Evolutionary conservation across 2,329 filamentous ascomycete species (phyloP).

Genomic region (Fusarium austroafricanum): DNA sequence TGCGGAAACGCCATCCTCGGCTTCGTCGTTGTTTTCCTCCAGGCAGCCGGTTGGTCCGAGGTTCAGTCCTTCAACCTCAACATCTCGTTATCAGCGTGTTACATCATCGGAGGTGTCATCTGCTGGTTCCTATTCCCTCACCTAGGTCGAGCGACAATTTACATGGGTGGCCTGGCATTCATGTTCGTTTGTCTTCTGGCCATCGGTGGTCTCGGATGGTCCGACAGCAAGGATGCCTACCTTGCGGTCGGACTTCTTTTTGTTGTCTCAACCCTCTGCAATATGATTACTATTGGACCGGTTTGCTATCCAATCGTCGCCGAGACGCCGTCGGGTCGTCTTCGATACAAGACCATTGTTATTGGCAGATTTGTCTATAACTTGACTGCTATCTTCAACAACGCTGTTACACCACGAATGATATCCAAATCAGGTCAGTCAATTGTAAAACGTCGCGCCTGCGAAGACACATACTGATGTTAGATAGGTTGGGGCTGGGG

Average conservation of each 20-base stretch:
- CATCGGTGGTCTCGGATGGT: constrained; percentile 28
- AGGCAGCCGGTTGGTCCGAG: constrained; percentile 53
- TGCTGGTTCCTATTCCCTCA: constrained; percentile 56
- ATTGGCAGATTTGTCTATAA: constrained; percentile 58
- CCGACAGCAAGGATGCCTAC: constrained; percentile 1
- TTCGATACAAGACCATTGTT: constrained; percentile 59
- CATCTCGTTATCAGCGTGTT: constrained; percentile 55
- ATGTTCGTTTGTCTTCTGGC: constrained; percentile 53
- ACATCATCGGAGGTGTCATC: constrained; percentile 54
- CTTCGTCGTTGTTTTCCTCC: constrained; percentile 53
- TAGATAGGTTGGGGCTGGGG: too few species aligned
- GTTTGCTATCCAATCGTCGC: constrained; percentile 55
- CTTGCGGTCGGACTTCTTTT: constrained; percentile 42
- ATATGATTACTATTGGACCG: constrained; percentile 52
- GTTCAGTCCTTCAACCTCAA: constrained; percentile 54
- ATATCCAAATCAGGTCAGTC: too few species aligned
- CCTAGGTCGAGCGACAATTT: constrained; percentile 55
- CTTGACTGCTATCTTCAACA: constrained; percentile 55
- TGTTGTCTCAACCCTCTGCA: constrained; percentile 48
- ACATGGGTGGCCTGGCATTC: constrained; percentile 53
- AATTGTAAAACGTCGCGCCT: too few species aligned
- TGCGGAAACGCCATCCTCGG: constrained; percentile 51
- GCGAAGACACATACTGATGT: too few species aligned
- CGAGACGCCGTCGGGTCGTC: constrained; percentile 56
- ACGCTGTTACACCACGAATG: too few species aligned